Conservation (phyloP, 2,329 filamentous ascomycete genomes). For the Didymella pinodella region DNA sequence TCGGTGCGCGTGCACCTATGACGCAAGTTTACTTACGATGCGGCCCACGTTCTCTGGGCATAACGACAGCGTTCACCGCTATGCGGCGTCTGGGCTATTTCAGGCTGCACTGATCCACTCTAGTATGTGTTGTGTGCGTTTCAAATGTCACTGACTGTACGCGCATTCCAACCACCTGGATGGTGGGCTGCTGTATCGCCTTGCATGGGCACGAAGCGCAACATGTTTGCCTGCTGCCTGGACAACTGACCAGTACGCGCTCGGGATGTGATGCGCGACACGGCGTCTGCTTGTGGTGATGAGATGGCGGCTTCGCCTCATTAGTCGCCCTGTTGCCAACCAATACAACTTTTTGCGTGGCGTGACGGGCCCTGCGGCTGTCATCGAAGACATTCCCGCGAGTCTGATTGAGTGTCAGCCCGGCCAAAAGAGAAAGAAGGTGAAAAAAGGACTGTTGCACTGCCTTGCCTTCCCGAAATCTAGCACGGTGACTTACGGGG, state of each 20-base stretch:
- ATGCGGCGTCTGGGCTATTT: constrained; percentile 8
- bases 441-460: constrained; percentile 18
- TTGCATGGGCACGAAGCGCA: constrained; percentile 25
- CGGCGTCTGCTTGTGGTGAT: constrained; percentile 25
- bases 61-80: constrained; percentile 15
- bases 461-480: constrained; percentile 15
- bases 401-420: constrained; percentile 12
- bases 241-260: constrained; percentile 17
- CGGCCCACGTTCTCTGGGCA: constrained; percentile 11
- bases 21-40: constrained; percentile 16
- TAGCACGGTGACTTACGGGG: constrained; percentile 2
- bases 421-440: constrained; percentile 7
- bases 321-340: constrained; percentile 9
- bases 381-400: background rate
- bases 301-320: constrained; percentile 27
- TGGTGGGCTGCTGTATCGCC: constrained; percentile 9
- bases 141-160: constrained; percentile 3
- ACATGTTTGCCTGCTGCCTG: constrained; percentile 19
- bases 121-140: constrained; percentile 8
- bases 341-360: constrained; percentile 23
- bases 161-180: constrained; percentile 16
- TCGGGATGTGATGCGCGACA: constrained; percentile 21
- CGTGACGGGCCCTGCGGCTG: constrained; percentile 18
- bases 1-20: constrained; percentile 19
- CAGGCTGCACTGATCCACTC: constrained; percentile 1